Conservation (phyloP, 495 filamentous ascomycete species). For the Penicillium robsamsonii region DNA sequence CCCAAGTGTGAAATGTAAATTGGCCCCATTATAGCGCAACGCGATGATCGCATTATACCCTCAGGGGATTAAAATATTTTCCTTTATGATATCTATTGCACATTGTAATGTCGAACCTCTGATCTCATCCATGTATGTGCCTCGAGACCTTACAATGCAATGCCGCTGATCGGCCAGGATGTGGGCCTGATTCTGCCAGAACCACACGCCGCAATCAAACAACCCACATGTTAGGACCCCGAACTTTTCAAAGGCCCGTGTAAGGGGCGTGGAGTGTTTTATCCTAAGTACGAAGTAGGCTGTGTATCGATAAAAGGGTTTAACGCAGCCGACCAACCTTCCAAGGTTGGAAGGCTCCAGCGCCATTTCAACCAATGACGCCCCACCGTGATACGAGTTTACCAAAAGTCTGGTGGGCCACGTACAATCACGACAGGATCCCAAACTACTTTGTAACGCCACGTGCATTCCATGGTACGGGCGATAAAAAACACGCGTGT, state of each 20-base stretch:
- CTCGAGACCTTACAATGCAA: background rate
- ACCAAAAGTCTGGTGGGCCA: conserved; percentile 2
- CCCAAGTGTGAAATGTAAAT: too few relatives aligned
- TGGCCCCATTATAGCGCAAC: too few relatives aligned
- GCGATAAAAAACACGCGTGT: conserved; percentile 1
- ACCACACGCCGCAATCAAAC: background rate
- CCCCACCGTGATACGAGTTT: conserved; percentile 12
- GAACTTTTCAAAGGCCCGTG: background rate
- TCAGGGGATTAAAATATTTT: too few relatives aligned
- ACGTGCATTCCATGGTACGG: conserved; percentile 28
- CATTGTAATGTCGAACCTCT: background rate
- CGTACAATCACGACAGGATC: background rate
- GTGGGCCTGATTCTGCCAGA: conserved; percentile 20
- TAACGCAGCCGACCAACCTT: background rate
- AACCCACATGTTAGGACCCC: background rate
- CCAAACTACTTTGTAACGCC: conserved; percentile 20
- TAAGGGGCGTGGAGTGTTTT: background rate
- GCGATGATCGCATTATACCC: too few relatives aligned
- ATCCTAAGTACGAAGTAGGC: background rate
- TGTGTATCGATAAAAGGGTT: background rate
- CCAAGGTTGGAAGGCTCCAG: background rate
- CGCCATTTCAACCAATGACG: background rate
- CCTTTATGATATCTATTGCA: too few relatives aligned
- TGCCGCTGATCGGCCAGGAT: background rate
- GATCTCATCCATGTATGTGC: background rate